These are phyloP conservation scores for Botryotinia globosa DNA, from an alignment of 2,329 filamentous ascomycete genomes.

Conservation along the genomic window DNA sequence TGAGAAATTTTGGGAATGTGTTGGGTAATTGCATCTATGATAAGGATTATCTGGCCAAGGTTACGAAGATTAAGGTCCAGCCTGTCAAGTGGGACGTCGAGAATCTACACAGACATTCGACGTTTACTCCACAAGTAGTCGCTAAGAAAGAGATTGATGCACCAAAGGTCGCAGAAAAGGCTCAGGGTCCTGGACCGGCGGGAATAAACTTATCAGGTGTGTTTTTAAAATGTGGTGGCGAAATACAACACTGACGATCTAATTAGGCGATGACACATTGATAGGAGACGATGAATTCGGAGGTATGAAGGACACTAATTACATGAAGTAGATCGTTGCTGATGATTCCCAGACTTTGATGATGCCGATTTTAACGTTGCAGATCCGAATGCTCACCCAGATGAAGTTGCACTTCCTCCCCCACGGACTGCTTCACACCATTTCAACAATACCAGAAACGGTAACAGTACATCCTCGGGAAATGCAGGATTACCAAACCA, in stretches of 20 bases:
- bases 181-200: constrained; percentile 19
- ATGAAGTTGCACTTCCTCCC: constrained; percentile 66
- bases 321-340: constrained; percentile 36
- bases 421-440: constrained; percentile 26
- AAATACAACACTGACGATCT: constrained; percentile 25
- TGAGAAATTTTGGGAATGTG: constrained; percentile 92
- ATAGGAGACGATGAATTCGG: constrained; percentile 52
- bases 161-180: constrained; percentile 34
- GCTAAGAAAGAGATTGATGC: constrained; percentile 35
- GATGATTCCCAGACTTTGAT: constrained; percentile 60
- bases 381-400: constrained; percentile 62
- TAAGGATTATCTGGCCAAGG: constrained; percentile 85
- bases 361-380: constrained; percentile 74
- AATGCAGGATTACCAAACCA: constrained; percentile 29
- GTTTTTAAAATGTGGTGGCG: not conserved
- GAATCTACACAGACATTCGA: constrained; percentile 77
- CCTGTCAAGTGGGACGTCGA: constrained; percentile 75
- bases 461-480: constrained; percentile 9
- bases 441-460: constrained; percentile 27
- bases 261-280: constrained; percentile 41
- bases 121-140: constrained; percentile 46
- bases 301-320: constrained; percentile 46
- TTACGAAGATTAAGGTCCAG: constrained; percentile 82
- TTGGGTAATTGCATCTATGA: constrained; percentile 99
- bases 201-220: not conserved